Evolutionary conservation across 2,329 filamentous ascomycete species (phyloP).

Genomic region (Penicillium sp.): DNA sequence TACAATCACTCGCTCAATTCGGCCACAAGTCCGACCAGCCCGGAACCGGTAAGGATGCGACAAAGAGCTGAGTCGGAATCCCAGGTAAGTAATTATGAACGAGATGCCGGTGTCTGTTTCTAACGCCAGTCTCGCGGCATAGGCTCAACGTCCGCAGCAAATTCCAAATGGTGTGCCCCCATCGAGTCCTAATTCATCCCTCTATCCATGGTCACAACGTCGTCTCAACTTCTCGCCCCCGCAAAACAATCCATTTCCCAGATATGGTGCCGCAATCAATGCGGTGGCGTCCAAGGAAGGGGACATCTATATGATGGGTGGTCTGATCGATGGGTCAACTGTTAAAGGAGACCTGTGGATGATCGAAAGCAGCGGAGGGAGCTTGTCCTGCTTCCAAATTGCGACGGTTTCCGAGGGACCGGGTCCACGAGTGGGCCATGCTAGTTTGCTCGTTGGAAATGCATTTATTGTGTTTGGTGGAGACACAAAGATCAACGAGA

Average conservation of each 20-base stretch:
- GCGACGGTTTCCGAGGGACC: conserved; percentile 89
- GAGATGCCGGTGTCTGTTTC: background rate
- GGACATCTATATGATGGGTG: conserved; percentile 96
- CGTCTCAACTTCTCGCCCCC: conserved; percentile 77
- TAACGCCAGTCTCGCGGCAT: conserved; percentile 5
- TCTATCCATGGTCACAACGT: conserved; percentile 94
- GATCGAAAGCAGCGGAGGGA: conserved; percentile 78
- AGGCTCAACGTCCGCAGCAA: conserved; percentile 41
- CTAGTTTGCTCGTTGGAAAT: conserved; percentile 91
- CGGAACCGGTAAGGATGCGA: conserved; percentile 57
- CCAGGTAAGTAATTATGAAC: conserved; percentile 42
- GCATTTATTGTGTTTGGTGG: conserved; percentile 98
- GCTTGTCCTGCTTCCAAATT: conserved; percentile 84
- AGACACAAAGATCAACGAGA: conserved; percentile 94
- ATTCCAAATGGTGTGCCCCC: conserved; percentile 50
- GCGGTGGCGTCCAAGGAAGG: conserved; percentile 89
- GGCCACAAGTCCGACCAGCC: conserved; percentile 57
- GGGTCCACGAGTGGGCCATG: conserved; percentile 87
- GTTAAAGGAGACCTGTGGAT: conserved; percentile 98
- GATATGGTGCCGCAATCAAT: conserved; percentile 96
- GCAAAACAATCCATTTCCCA: conserved; percentile 81
- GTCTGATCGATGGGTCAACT: conserved; percentile 86
- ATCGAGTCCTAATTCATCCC: conserved; percentile 63
- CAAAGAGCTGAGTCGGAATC: conserved; percentile 51
- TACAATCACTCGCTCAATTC: conserved; percentile 62